phyloP scores from a whole-genome alignment of 495 filamentous ascomycete species.

The Hypoxylon fragiforme region DNA sequence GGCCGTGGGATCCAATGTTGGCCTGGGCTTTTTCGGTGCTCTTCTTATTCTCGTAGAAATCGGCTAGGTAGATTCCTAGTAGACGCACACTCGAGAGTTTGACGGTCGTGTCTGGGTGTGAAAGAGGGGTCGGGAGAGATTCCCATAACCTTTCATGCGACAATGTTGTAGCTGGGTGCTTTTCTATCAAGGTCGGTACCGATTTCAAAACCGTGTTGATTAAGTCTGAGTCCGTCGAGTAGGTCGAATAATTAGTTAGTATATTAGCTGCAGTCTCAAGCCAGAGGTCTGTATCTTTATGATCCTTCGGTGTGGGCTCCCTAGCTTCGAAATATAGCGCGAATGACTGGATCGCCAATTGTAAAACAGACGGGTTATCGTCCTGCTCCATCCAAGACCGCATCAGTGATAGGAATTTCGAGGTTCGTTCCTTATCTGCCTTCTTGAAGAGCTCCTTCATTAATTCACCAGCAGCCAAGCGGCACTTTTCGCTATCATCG shows the following conservation, averaged over 20 bases:
- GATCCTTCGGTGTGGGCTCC: constrained; percentile 56
- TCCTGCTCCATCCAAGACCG: constrained; percentile 76
- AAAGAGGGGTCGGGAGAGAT: constrained; percentile 64
- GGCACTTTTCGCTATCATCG: constrained; percentile 84
- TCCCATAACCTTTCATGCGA: constrained; percentile 66
- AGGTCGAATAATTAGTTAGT: constrained; percentile 49
- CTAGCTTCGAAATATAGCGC: constrained; percentile 77
- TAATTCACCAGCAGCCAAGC: constrained; percentile 77
- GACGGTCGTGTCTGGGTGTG: constrained; percentile 73
- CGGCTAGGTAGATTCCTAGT: constrained; percentile 73
- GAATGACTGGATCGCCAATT: constrained; percentile 77
- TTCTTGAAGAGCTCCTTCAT: constrained; percentile 78
- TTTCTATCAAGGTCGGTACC: constrained; percentile 67
- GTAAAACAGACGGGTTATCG: constrained; percentile 67
- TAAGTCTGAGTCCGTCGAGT: constrained; percentile 68
- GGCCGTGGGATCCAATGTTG: constrained; percentile 68
- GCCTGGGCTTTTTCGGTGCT: constrained; percentile 59
- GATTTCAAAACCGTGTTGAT: constrained; percentile 73
- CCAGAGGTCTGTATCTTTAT: constrained; percentile 60
- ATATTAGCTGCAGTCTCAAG: constrained; percentile 48
- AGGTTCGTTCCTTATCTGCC: constrained; percentile 71
- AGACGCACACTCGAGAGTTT: constrained; percentile 76
- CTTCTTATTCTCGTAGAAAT: constrained; percentile 68
- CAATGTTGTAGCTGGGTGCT: constrained; percentile 64
- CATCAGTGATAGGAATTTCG: constrained; percentile 68